Evolutionary conservation across 164 flowering plant genomes (phyloP).

Genomic region (Vitis cinerea): DNA sequence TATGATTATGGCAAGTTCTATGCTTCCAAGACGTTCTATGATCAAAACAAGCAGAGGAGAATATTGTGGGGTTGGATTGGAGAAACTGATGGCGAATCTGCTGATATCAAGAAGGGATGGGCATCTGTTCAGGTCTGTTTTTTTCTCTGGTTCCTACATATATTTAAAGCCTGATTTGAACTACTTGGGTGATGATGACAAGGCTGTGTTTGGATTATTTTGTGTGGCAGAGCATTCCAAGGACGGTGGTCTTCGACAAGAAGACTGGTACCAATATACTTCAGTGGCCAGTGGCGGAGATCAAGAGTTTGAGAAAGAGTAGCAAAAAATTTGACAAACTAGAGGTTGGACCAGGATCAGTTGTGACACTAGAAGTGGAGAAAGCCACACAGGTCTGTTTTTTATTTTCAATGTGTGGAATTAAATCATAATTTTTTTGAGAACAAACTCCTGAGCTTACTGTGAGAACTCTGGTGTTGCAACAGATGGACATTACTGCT

Average conservation of each 20-base stretch:
- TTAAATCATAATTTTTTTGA: no score
- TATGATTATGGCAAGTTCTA: conserved; percentile 77
- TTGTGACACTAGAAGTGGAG: conserved; percentile 50
- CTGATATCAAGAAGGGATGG: conserved; percentile 74
- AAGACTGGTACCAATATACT: conserved; percentile 63
- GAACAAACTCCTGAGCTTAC: no score
- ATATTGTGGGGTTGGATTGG: conserved; percentile 83
- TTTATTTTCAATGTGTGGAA: no score
- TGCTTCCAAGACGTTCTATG: conserved; percentile 86
- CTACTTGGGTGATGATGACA: no score
- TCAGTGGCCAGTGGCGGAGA: conserved; percentile 85
- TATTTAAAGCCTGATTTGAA: neutral
- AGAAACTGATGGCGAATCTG: conserved; percentile 63
- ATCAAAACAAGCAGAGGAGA: conserved; percentile 59
- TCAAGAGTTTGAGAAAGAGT: conserved; percentile 58
- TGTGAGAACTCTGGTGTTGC: neutral
- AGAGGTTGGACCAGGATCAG: conserved; percentile 48
- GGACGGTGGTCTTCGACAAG: conserved; percentile 55
- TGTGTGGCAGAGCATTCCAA: conserved; percentile 57
- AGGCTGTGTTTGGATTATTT: no score
- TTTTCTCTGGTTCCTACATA: neutral
- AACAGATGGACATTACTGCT: conserved; percentile 70
- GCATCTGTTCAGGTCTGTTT: conserved; percentile 58
- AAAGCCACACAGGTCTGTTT: conserved; percentile 46
- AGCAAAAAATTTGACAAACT: conserved; percentile 32